Evolutionary conservation across 345 rosid genomes (phyloP).

Genomic region (Mercurialis annua): DNA sequence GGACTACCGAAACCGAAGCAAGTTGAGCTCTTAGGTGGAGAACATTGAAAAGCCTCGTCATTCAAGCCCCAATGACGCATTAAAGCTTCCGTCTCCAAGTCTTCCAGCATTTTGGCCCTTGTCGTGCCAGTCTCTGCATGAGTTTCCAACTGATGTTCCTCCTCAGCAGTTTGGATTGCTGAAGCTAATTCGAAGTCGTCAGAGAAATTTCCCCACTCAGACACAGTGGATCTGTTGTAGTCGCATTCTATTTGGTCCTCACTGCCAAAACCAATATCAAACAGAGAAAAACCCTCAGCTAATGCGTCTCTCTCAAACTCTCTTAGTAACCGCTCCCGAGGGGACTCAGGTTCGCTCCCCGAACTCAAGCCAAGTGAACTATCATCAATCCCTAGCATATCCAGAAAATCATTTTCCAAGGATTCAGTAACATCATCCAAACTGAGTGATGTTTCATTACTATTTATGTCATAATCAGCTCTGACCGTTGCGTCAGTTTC

Average conservation of each 20-base stretch:
- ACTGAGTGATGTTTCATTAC: slow-evolving; percentile 39
- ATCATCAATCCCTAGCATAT: slow-evolving; percentile 75
- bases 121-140: slow-evolving; percentile 39
- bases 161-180: slow-evolving; percentile 52
- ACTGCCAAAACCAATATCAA: slow-evolving; percentile 47
- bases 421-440: slow-evolving; percentile 56
- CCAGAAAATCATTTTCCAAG: slow-evolving; percentile 76
- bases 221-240: slow-evolving; percentile 27
- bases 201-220: slow-evolving; percentile 36
- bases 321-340: slow-evolving; percentile 82
- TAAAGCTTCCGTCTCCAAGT: slow-evolving; percentile 74
- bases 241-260: slow-evolving; percentile 42
- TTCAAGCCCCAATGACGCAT: slow-evolving; percentile 93
- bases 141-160: slow-evolving; percentile 49
- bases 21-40: slow-evolving; percentile 48
- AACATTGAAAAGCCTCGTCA: slow-evolving; percentile 65
- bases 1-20: slow-evolving; percentile 65
- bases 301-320: slow-evolving; percentile 80
- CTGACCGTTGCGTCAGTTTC: slow-evolving; percentile 36
- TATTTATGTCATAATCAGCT: slow-evolving; percentile 28
- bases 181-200: slow-evolving; percentile 53
- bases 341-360: slow-evolving; percentile 91
- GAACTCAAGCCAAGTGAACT: slow-evolving; percentile 66
- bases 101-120: slow-evolving; percentile 69
- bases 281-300: slow-evolving; percentile 60